phyloP scores from a whole-genome alignment of 2,329 filamentous ascomycete genomes.

The Graphiopsis chlorocephala region DNA sequence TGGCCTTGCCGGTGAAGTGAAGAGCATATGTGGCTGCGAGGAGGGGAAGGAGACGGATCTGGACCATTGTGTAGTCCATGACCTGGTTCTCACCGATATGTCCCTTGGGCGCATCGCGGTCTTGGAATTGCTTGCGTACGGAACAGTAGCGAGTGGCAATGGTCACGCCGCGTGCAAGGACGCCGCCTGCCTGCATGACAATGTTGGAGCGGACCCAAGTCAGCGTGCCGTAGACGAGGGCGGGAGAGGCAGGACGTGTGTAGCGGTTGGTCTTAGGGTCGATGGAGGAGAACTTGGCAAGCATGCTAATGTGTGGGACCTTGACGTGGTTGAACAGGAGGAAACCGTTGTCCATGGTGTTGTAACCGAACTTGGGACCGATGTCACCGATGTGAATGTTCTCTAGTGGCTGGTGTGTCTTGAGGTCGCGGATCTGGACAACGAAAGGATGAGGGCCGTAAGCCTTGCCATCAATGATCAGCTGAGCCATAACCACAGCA shows the following conservation, averaged over 20 bases:
- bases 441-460: conserved; percentile 77
- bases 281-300: conserved; percentile 67
- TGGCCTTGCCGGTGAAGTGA: conserved; percentile 73
- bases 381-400: conserved; percentile 76
- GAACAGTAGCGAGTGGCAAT: conserved; percentile 74
- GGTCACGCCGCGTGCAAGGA: conserved; percentile 71
- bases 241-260: conserved; percentile 62
- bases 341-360: conserved; percentile 79
- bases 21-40: conserved; percentile 74
- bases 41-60: conserved; percentile 68
- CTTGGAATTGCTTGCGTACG: conserved; percentile 74
- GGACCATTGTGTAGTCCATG: conserved; percentile 78
- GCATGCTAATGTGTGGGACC: conserved; percentile 70
- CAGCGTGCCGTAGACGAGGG: conserved; percentile 70
- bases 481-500: conserved; percentile 75
- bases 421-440: conserved; percentile 67
- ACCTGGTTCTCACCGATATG: conserved; percentile 68
- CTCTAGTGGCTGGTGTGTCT: conserved; percentile 67
- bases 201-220: conserved; percentile 74
- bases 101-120: conserved; percentile 61
- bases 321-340: conserved; percentile 74
- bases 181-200: conserved; percentile 68
- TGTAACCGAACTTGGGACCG: conserved; percentile 60
- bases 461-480: conserved; percentile 65
- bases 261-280: conserved; percentile 69